These are phyloP conservation scores for Eustoma russellianum DNA, from an alignment of 257 asterid species.

Conservation along the genomic window DNA sequence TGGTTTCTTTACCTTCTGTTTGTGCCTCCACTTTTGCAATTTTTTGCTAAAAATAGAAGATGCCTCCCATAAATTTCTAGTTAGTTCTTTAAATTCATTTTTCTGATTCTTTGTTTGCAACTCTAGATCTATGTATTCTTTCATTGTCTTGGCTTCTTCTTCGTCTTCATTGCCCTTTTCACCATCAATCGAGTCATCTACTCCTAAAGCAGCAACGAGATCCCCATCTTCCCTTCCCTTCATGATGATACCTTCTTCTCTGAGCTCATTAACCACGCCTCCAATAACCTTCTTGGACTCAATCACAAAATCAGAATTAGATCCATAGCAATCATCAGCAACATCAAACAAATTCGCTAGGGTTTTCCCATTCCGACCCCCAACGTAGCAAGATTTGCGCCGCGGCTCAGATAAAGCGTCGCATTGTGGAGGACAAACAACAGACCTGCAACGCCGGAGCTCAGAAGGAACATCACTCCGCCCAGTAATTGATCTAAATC, in stretches of 20 bases:
- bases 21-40: slow-evolving; percentile 74
- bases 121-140: slow-evolving; percentile 87
- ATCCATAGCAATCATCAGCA: slow-evolving; percentile 44
- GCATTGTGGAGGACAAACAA: slow-evolving; percentile 25
- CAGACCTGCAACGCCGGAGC: slow-evolving; percentile 80
- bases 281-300: slow-evolving; percentile 40
- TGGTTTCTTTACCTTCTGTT: slow-evolving; percentile 35
- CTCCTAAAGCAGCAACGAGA: slow-evolving; percentile 17
- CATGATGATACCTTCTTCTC: slow-evolving; percentile 10
- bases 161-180: slow-evolving; percentile 24
- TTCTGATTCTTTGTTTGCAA: slow-evolving; percentile 38
- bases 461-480: slow-evolving; percentile 25
- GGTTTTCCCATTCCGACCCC: slow-evolving; percentile 43
- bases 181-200: slow-evolving; percentile 10
- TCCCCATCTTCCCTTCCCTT: slow-evolving; percentile 28
- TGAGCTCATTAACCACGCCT: slow-evolving; percentile 2
- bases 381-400: slow-evolving; percentile 77
- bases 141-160: slow-evolving; percentile 78
- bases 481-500: neutral
- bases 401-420: slow-evolving; percentile 61
- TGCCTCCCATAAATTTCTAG: slow-evolving; percentile 58
- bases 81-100: slow-evolving; percentile 53
- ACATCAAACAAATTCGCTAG: slow-evolving; percentile 53
- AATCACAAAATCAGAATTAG: slow-evolving; percentile 10
- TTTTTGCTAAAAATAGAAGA: slow-evolving; percentile 80